These are phyloP conservation scores for Neurospora hispaniola DNA, from an alignment of 495 filamentous ascomycete species.

Conservation along the genomic window DNA sequence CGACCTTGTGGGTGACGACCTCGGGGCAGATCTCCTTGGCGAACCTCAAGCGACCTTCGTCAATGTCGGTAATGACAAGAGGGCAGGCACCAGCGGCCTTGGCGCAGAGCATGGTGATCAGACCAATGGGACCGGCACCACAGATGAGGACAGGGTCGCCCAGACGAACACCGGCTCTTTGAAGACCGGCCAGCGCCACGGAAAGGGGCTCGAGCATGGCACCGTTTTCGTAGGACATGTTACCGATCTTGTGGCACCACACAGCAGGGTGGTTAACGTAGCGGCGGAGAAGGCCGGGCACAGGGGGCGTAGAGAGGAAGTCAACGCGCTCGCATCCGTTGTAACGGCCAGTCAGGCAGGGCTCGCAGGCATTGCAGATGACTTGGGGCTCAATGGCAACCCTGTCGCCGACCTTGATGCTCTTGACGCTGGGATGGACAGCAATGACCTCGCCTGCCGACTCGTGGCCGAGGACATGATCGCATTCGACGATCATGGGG, in stretches of 20 bases:
- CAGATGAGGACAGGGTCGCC: slow-evolving; percentile 80
- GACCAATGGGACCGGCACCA: slow-evolving; percentile 82
- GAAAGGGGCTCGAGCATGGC: slow-evolving; percentile 79
- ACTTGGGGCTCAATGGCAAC: slow-evolving; percentile 88
- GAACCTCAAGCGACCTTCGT: slow-evolving; percentile 70
- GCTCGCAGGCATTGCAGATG: slow-evolving; percentile 79
- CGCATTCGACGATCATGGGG: slow-evolving; percentile 79
- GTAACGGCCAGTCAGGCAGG: slow-evolving; percentile 82
- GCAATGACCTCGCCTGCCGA: slow-evolving; percentile 77
- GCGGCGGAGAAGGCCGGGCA: slow-evolving; percentile 76
- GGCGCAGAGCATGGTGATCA: slow-evolving; percentile 73
- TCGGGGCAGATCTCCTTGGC: slow-evolving; percentile 66
- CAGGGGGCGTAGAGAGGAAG: slow-evolving; percentile 82
- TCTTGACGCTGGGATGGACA: slow-evolving; percentile 65
- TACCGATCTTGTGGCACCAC: slow-evolving; percentile 87
- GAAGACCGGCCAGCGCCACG: slow-evolving; percentile 75
- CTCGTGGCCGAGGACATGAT: slow-evolving; percentile 89
- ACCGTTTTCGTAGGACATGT: slow-evolving; percentile 83
- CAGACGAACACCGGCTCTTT: slow-evolving; percentile 63
- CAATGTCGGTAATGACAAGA: slow-evolving; percentile 86
- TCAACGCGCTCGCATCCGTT: slow-evolving; percentile 79
- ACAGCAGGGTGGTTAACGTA: slow-evolving; percentile 88
- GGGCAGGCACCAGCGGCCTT: slow-evolving; percentile 76
- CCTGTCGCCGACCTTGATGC: slow-evolving; percentile 69
- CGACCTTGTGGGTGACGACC: slow-evolving; percentile 69